Percentiles rank a stretch among this genome's conserved stretches.
Evolutionary conservation across 2,329 filamentous ascomycete species (phyloP).

Genomic region (Aspergillus glaucus): DNA sequence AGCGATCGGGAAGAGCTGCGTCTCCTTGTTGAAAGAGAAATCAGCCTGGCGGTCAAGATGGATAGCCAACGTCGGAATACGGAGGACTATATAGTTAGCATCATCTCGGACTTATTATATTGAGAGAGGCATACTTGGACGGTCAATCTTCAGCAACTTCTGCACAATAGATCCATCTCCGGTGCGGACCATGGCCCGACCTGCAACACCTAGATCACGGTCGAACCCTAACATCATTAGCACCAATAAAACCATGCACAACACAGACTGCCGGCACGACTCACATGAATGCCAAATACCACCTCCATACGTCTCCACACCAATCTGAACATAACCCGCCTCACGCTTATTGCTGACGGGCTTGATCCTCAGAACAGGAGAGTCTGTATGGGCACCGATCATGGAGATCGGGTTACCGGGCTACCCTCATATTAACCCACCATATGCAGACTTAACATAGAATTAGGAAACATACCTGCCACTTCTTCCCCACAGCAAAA

Average conservation of each 20-base stretch:
- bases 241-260: not conserved
- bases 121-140: constrained; percentile 51
- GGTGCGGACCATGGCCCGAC: constrained; percentile 73
- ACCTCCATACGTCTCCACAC: constrained; percentile 93
- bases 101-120: not conserved
- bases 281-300: constrained; percentile 90
- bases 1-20: constrained; percentile 86
- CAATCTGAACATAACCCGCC: constrained; percentile 86
- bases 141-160: constrained; percentile 83
- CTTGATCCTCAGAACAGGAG: constrained; percentile 84
- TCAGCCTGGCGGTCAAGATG: constrained; percentile 80
- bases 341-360: constrained; percentile 84
- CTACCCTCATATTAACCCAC: constrained; percentile 17
- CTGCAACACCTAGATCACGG: constrained; percentile 83
- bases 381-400: constrained; percentile 95
- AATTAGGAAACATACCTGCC: constrained; percentile 50
- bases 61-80: constrained; percentile 89
- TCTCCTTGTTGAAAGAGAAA: constrained; percentile 96
- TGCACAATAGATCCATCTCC: constrained; percentile 68
- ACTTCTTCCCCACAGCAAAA: constrained; percentile 84
- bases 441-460: not conserved
- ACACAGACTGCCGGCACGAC: constrained; percentile 3
- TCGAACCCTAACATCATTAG: constrained; percentile 63
- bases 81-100: constrained; percentile 51
- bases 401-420: constrained; percentile 86